Percentiles rank a stretch among this genome's conserved stretches.
phyloP scores from a whole-genome alignment of 495 filamentous ascomycete species.

The Daldinia vernicosa region DNA sequence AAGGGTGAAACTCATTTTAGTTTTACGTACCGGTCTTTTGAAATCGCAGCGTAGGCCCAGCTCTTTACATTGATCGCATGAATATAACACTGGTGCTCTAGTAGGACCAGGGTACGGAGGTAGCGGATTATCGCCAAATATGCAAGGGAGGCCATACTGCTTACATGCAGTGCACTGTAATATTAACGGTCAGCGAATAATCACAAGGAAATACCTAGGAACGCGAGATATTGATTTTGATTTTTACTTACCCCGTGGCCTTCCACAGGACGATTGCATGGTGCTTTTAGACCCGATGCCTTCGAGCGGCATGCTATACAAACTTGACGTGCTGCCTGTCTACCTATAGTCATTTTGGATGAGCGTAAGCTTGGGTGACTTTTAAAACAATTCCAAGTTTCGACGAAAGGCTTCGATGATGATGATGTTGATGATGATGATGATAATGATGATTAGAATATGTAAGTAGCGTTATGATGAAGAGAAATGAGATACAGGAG shows the following conservation, averaged over 20 bases:
- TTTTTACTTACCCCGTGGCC: background rate
- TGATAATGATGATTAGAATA: too few relatives aligned
- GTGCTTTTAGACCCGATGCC: background rate
- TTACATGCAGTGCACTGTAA: background rate
- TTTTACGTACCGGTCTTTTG: constrained; percentile 9
- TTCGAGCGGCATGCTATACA: background rate
- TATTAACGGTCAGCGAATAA: background rate
- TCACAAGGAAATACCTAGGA: background rate
- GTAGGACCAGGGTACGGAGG: background rate
- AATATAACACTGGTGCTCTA: too few relatives aligned
- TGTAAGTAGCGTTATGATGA: too few relatives aligned
- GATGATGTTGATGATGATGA: too few relatives aligned
- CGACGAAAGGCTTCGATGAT: too few relatives aligned
- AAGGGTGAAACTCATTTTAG: background rate
- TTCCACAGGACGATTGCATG: background rate
- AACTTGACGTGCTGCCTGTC: background rate
- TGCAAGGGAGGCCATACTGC: background rate
- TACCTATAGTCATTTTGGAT: background rate
- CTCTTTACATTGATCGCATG: background rate
- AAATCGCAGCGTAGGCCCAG: background rate
- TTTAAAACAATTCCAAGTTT: too few relatives aligned
- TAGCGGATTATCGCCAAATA: background rate
- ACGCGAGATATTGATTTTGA: background rate
- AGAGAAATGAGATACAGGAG: too few relatives aligned
- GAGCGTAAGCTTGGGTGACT: too few relatives aligned